Conservation (phyloP, 352 stramenopile species). For the Pseudoperonospora humuli region DNA sequence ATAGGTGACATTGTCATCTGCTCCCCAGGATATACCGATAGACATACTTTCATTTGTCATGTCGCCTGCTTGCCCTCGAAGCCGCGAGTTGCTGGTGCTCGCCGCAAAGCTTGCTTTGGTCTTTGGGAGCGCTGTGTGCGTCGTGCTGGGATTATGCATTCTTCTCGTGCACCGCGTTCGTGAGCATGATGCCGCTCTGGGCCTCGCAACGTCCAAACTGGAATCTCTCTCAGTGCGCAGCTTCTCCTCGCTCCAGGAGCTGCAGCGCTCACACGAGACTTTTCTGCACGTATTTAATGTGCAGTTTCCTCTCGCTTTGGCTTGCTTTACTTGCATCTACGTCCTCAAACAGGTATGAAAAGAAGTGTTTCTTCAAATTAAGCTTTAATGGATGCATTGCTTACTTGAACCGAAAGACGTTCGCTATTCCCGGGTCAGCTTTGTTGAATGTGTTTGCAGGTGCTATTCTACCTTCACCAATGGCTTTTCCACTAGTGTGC, state of each 20-base stretch:
- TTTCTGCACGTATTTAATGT: slow-evolving; percentile 50
- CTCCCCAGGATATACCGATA: too few relatives aligned
- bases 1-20: too few relatives aligned
- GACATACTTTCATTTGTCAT: slow-evolving; percentile 1
- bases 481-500: slow-evolving; percentile 67
- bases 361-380: too few relatives aligned
- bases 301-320: slow-evolving; percentile 56
- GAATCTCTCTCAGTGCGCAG: slow-evolving; percentile 48
- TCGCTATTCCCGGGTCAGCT: slow-evolving; percentile 71
- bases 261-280: slow-evolving; percentile 52
- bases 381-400: too few relatives aligned
- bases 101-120: slow-evolving; percentile 35
- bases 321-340: slow-evolving; percentile 65
- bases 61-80: background rate
- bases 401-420: slow-evolving; percentile 37
- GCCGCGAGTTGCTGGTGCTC: slow-evolving; percentile 18
- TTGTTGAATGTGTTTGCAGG: slow-evolving; percentile 73
- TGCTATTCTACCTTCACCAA: slow-evolving; percentile 43
- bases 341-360: slow-evolving; percentile 68
- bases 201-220: slow-evolving; percentile 36
- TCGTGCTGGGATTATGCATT: slow-evolving; percentile 30
- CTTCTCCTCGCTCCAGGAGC: slow-evolving; percentile 51
- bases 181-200: slow-evolving; percentile 31
- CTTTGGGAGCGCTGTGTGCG: slow-evolving; percentile 26
- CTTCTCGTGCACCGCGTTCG: slow-evolving; percentile 42